Percentiles rank a stretch among this genome's conserved stretches.
These are phyloP conservation scores for Besnoitia besnoiti DNA, from an alignment of 169 alveolate species.

Conservation along the genomic window DNA sequence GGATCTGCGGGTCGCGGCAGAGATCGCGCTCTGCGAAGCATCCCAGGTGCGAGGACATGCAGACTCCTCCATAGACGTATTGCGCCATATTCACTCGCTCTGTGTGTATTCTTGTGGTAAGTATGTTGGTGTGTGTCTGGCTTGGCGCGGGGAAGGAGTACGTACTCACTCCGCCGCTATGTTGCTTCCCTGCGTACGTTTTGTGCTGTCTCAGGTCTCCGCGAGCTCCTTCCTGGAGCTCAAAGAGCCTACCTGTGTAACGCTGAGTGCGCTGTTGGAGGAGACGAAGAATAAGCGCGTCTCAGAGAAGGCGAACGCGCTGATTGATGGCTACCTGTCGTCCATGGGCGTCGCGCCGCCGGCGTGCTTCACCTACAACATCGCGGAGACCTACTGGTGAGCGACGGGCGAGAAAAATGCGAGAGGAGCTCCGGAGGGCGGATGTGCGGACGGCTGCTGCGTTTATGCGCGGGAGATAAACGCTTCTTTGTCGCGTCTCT, in stretches of 20 bases:
- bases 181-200: not conserved
- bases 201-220: not conserved
- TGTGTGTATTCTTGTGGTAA: not conserved
- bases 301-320: not conserved
- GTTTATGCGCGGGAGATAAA: not conserved
- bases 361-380: conserved; percentile 16
- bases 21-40: too few species aligned
- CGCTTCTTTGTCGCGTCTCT: not conserved
- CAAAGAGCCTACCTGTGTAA: not conserved
- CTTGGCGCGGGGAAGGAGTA: not conserved
- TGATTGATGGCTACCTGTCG: not conserved
- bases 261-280: conserved; percentile 25
- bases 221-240: not conserved
- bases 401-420: not conserved
- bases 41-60: too few species aligned
- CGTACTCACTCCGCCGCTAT: not conserved
- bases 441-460: not conserved
- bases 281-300: not conserved
- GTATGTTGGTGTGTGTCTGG: not conserved
- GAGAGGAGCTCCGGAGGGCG: too few species aligned
- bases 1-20: too few species aligned
- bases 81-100: too few species aligned
- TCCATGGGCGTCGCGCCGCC: conserved; percentile 25
- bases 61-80: too few species aligned
- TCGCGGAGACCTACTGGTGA: conserved; percentile 34